Evolutionary conservation across 768 basidiomycete species (phyloP).

Genomic region (Ephemerocybe angulata): DNA sequence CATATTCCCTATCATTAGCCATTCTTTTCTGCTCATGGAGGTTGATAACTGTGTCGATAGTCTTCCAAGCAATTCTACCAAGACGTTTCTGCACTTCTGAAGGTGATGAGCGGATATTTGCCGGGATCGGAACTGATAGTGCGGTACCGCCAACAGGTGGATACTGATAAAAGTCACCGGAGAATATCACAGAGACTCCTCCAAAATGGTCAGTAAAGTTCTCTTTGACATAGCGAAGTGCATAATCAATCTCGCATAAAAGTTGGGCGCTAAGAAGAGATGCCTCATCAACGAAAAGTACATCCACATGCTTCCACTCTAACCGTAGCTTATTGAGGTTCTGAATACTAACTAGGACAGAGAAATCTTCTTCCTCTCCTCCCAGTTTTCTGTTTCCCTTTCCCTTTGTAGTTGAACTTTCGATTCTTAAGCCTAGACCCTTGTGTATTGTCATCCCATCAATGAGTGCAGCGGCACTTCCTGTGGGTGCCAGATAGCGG

Average conservation of each 20-base stretch:
- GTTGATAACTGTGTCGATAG: slow-evolving; percentile 13
- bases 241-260: slow-evolving; percentile 26
- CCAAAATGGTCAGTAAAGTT: slow-evolving; percentile 23
- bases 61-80: slow-evolving; percentile 9
- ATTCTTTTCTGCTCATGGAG: slow-evolving; percentile 22
- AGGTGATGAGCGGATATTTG: slow-evolving; percentile 13
- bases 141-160: slow-evolving; percentile 28
- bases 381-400: slow-evolving; percentile 10
- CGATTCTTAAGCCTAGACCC: slow-evolving; percentile 19
- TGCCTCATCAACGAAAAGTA: slow-evolving; percentile 27
- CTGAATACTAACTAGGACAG: slow-evolving; percentile 13
- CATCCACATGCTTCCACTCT: slow-evolving; percentile 23
- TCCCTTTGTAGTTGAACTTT: slow-evolving; percentile 9
- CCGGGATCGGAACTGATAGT: slow-evolving; percentile 22
- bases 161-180: slow-evolving; percentile 33
- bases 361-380: not conserved
- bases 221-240: slow-evolving; percentile 21
- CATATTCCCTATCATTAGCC: slow-evolving; percentile 21
- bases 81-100: slow-evolving; percentile 1
- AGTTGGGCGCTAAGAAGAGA: slow-evolving; percentile 22
- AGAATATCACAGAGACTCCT: slow-evolving; percentile 26
- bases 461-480: slow-evolving; percentile 26
- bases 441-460: slow-evolving; percentile 25
- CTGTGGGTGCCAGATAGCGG: slow-evolving; percentile 27
- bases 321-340: slow-evolving; percentile 13